These are phyloP conservation scores for Ceratonia siliqua DNA, from an alignment of 306 rosid genomes.

Conservation along the genomic window DNA sequence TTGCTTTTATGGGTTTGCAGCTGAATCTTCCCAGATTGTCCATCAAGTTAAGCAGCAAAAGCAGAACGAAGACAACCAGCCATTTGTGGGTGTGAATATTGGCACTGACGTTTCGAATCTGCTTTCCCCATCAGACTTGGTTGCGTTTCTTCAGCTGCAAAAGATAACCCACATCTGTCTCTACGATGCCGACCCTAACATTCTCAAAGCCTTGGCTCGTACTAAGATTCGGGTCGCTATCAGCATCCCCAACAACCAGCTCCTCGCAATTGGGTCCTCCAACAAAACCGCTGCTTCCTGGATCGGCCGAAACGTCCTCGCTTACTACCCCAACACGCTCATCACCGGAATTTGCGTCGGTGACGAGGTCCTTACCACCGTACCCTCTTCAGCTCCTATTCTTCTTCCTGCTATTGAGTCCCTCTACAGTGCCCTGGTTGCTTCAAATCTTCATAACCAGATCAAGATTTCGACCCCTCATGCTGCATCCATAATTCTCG, in stretches of 20 bases:
- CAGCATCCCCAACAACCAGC: conserved; percentile 89
- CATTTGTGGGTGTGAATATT: conserved; percentile 79
- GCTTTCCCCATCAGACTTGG: conserved; percentile 51
- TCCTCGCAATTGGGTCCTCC: conserved; percentile 80
- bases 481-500: conserved; percentile 61
- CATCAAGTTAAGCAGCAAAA: conserved; percentile 29
- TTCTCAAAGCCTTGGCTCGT: conserved; percentile 61
- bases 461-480: conserved; percentile 76
- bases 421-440: conserved; percentile 68
- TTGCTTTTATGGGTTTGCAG: conserved; percentile 36
- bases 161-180: conserved; percentile 69
- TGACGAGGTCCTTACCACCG: conserved; percentile 76
- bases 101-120: conserved; percentile 80
- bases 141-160: conserved; percentile 58
- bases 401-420: conserved; percentile 69
- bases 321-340: conserved; percentile 63
- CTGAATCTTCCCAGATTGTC: background rate
- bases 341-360: conserved; percentile 73
- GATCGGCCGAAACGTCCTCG: conserved; percentile 69
- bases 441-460: conserved; percentile 56
- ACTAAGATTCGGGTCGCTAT: conserved; percentile 65
- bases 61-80: conserved; percentile 39
- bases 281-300: conserved; percentile 74
- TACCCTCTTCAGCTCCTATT: conserved; percentile 68
- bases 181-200: conserved; percentile 76